Percentiles rank a stretch among this genome's conserved stretches.
These are phyloP conservation scores for Mycena galericulata DNA, from an alignment of 768 basidiomycete species.

Conservation along the genomic window DNA sequence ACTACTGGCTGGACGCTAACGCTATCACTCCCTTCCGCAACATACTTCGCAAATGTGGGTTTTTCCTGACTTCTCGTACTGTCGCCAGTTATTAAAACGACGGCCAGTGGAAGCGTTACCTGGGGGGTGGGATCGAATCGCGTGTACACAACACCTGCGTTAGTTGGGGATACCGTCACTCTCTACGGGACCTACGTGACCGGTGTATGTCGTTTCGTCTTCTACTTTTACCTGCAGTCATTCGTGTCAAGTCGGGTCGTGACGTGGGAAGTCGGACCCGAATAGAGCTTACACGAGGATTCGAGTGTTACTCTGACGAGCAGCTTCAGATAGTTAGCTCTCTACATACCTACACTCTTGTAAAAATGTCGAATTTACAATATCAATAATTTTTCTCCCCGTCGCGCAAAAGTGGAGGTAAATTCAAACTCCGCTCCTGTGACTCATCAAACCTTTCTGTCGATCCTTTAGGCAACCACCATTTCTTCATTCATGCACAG, in stretches of 20 bases:
- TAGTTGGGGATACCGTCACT: background rate
- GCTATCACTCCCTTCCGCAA: slow-evolving; percentile 1
- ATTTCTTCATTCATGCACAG: too few species aligned
- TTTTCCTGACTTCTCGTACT: background rate
- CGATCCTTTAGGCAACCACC: background rate
- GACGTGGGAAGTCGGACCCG: slow-evolving; percentile 28
- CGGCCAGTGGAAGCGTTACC: background rate
- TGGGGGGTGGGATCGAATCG: slow-evolving; percentile 12
- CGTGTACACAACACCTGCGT: background rate
- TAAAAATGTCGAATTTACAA: background rate
- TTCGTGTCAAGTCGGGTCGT: slow-evolving; percentile 20
- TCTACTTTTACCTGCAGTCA: background rate
- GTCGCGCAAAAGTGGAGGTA: too few species aligned
- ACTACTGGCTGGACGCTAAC: slow-evolving; percentile 3
- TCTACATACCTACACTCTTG: background rate
- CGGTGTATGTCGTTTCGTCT: background rate
- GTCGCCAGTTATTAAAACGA: slow-evolving; percentile 6
- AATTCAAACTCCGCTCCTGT: too few species aligned
- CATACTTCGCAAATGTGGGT: slow-evolving; percentile 11
- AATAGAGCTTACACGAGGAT: slow-evolving; percentile 26
- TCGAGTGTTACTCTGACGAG: slow-evolving; percentile 16
- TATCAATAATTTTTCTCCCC: too few species aligned
- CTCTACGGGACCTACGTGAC: slow-evolving; percentile 3
- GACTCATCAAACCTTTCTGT: too few species aligned
- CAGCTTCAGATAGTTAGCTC: slow-evolving; percentile 10